phyloP scores from a whole-genome alignment of 2,329 filamentous ascomycete genomes.

The Phoma sp. region DNA sequence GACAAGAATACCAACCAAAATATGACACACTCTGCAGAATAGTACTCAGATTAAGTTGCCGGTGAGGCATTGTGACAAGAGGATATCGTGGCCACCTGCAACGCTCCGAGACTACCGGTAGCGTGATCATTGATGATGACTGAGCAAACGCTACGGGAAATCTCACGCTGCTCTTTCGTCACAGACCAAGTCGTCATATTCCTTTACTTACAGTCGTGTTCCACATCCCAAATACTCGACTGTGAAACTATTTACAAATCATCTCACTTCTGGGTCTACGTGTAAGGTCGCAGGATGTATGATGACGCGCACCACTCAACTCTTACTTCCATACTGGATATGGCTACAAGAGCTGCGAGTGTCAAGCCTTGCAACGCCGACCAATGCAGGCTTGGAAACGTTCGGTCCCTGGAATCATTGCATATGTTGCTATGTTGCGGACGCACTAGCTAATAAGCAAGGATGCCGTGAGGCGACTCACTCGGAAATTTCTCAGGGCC shows the following conservation, averaged over 20 bases:
- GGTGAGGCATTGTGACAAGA: neutral
- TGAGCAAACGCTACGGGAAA: constrained; percentile 5
- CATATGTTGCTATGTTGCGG: too few species aligned
- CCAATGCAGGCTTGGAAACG: too few species aligned
- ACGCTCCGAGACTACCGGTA: constrained; percentile 5
- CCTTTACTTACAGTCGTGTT: constrained; percentile 2
- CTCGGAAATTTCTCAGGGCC: too few species aligned
- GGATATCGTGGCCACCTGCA: neutral
- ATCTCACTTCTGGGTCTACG: neutral
- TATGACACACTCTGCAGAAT: neutral
- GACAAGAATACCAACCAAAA: neutral
- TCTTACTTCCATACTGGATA: neutral
- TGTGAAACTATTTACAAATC: neutral
- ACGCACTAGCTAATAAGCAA: too few species aligned
- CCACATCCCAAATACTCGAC: neutral
- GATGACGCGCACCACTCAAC: neutral
- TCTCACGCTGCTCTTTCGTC: constrained; percentile 19
- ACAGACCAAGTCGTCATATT: neutral
- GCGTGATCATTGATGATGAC: constrained; percentile 2
- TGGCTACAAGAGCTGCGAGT: too few species aligned
- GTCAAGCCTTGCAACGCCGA: too few species aligned
- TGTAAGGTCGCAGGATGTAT: neutral
- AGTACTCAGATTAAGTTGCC: neutral
- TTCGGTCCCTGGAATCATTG: too few species aligned
- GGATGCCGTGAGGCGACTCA: too few species aligned